Conservation (phyloP, 2,329 filamentous ascomycete species). For the Ascochyta pisi region DNA sequence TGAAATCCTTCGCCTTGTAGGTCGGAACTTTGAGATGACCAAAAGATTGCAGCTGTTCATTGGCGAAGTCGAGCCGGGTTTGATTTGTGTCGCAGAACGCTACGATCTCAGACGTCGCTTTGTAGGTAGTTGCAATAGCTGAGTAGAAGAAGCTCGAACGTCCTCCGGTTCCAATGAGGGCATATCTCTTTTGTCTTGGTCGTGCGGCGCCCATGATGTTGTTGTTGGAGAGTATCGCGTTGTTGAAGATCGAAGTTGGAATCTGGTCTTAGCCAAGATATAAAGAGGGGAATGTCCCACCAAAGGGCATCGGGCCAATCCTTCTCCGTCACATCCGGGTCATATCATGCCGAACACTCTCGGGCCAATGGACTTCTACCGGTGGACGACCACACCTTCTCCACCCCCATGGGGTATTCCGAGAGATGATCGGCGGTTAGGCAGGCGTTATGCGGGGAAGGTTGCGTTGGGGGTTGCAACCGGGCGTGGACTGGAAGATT, state of each 20-base stretch:
- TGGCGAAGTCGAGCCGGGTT: conserved; percentile 65
- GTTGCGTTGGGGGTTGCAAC: neutral
- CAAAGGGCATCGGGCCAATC: conserved; percentile 16
- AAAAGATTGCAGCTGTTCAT: conserved; percentile 55
- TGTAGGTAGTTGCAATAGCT: conserved; percentile 62
- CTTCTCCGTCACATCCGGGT: conserved; percentile 19
- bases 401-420: neutral
- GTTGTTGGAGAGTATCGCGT: neutral
- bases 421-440: neutral
- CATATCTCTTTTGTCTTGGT: conserved; percentile 50
- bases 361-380: neutral
- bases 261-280: conserved; percentile 3
- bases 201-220: conserved; percentile 19
- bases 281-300: conserved; percentile 13
- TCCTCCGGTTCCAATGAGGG: conserved; percentile 65
- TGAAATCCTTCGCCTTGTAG: conserved; percentile 63
- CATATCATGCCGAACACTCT: neutral
- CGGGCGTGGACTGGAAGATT: no score
- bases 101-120: conserved; percentile 59
- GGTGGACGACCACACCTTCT: neutral
- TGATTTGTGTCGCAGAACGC: conserved; percentile 67
- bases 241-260: neutral
- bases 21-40: conserved; percentile 60
- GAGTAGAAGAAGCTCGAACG: conserved; percentile 68
- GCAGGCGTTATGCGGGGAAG: neutral